These are phyloP conservation scores for Pseudocercospora crystallina DNA, from an alignment of 2,329 filamentous ascomycete species.

Conservation along the genomic window DNA sequence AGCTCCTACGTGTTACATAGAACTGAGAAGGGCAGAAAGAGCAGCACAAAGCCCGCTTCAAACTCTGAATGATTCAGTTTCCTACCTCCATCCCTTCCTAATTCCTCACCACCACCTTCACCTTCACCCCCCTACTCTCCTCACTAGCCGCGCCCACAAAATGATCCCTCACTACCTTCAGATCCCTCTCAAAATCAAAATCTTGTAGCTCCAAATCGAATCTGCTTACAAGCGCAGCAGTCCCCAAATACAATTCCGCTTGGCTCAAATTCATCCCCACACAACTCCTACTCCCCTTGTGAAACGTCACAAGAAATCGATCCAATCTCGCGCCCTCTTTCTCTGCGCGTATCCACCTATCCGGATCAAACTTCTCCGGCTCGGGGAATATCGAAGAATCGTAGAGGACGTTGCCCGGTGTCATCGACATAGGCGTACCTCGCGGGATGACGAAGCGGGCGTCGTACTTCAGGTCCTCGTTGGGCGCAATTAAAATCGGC, in stretches of 20 bases:
- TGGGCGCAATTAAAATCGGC: slow-evolving; percentile 23
- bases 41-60: no score
- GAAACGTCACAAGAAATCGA: slow-evolving; percentile 12
- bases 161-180: slow-evolving; percentile 9
- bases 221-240: not conserved
- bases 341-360: slow-evolving; percentile 7
- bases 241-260: slow-evolving; percentile 12
- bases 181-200: slow-evolving; percentile 9
- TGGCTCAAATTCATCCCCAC: slow-evolving; percentile 16
- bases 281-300: slow-evolving; percentile 10
- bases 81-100: no score
- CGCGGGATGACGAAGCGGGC: slow-evolving; percentile 13
- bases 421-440: slow-evolving; percentile 11
- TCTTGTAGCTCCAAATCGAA: slow-evolving; percentile 8
- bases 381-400: slow-evolving; percentile 3
- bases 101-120: not conserved
- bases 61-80: no score
- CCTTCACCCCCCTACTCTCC: slow-evolving; percentile 7
- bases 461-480: slow-evolving; percentile 11
- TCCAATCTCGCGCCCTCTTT: slow-evolving; percentile 6
- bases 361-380: slow-evolving; percentile 2
- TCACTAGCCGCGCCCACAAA: slow-evolving; percentile 6
- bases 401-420: not conserved
- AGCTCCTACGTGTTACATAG: no score
- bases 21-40: no score